Evolutionary conservation across 768 basidiomycete species (phyloP), one percentile per base, ranked within the genome.

Genomic region (Leccinum sublutescens): DNA sequence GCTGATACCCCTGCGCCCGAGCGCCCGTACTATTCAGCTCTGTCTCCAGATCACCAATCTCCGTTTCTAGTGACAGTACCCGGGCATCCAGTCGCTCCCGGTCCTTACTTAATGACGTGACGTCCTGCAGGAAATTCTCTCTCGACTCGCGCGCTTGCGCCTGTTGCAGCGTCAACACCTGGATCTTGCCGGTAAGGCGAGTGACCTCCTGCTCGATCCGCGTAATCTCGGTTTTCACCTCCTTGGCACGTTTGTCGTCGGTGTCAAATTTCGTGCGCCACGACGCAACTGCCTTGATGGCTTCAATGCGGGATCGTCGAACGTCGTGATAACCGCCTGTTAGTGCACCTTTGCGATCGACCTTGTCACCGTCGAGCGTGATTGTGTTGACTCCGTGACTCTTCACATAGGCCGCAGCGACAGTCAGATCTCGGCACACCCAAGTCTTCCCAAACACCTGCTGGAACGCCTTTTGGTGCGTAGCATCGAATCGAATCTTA

Each of bases 361-460:
- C 95, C 69, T 93, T 94, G 79, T 99, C 97, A 52, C 97, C 97
- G 64, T 96, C 95, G 40, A 97, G 83, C 1, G 97, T 99, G 74
- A 98, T 98, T 21, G 94, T 95, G 75, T 96, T 98, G 70, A 98
- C 89, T 2, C 88, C 88, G 70, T 98, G 95, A 66, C 88, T 91
- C 73, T 96, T 90, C 52, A 95, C 93, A 72, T 97, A 98, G 9
- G 92, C 91, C 6, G 94, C 92, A 23, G 95, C 95, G 62, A 94
- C 88, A 9, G 88, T 88, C 57, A 99, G 82, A 71, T 97, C 93
- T 49, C 89, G 85, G 71, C 96, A 98, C 23, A 99, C 93, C 72
- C 95, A 93, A 0, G 96, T 98, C 75, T 94, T 94, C 38, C 95
- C 95, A 64, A 99, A 99, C 11, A 98, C 95, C 69, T 98, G 97